phyloP scores from a whole-genome alignment of 495 filamentous ascomycete species.

The Aspergillus sclerotiicarbonarius region DNA sequence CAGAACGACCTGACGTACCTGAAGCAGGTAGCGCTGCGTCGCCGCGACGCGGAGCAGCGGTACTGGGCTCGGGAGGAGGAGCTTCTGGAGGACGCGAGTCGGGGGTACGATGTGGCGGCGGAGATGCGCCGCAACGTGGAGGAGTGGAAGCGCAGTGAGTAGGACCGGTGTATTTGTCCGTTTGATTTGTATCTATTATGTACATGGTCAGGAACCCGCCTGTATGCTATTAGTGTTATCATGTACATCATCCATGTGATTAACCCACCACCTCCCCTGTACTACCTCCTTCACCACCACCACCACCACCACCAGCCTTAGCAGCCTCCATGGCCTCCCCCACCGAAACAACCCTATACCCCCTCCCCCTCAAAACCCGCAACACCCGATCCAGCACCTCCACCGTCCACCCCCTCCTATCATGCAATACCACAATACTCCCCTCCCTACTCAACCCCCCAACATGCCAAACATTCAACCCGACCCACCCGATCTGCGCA shows the following conservation, averaged over 20 bases:
- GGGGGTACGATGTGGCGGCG: slow-evolving; percentile 44
- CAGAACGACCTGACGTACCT: slow-evolving; percentile 57
- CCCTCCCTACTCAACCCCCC: slow-evolving; percentile 74
- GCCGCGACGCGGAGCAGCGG: slow-evolving; percentile 46
- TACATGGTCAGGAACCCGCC: slow-evolving; percentile 4
- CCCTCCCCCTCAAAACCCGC: slow-evolving; percentile 62
- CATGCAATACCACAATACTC: slow-evolving; percentile 78
- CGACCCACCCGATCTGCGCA: slow-evolving; percentile 65
- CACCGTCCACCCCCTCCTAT: slow-evolving; percentile 73
- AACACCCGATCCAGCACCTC: slow-evolving; percentile 72
- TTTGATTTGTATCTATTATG: slow-evolving; percentile 11
- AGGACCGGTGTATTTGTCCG: slow-evolving; percentile 6
- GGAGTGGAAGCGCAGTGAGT: slow-evolving; percentile 59
- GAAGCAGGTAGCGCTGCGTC: slow-evolving; percentile 31
- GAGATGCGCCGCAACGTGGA: slow-evolving; percentile 47
- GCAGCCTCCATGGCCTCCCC: slow-evolving; percentile 54
- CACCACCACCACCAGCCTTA: slow-evolving; percentile 5
- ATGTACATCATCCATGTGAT: not conserved
- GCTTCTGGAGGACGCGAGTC: slow-evolving; percentile 39
- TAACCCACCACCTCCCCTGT: slow-evolving; percentile 1
- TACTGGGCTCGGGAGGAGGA: slow-evolving; percentile 45
- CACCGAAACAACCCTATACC: slow-evolving; percentile 68
- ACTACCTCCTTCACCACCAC: not conserved
- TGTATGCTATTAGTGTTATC: slow-evolving; percentile 3
- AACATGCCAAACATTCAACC: slow-evolving; percentile 75